Evolutionary conservation across 345 rosid genomes (phyloP).

Genomic region (Syzygium jambos): DNA sequence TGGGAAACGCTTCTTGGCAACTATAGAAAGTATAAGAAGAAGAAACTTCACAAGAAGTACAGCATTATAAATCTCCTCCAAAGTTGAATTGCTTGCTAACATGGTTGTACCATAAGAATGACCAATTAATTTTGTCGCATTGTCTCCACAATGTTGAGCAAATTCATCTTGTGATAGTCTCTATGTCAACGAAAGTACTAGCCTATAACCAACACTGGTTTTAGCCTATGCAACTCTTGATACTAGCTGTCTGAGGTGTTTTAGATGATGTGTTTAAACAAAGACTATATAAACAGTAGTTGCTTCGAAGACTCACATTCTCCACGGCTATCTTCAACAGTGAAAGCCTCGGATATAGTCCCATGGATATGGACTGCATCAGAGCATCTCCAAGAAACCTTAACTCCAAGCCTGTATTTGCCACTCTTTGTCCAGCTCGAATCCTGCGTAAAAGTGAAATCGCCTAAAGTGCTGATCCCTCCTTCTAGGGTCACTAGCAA

Average conservation of each 20-base stretch:
- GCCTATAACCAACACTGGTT: not conserved
- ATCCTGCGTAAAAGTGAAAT: not conserved
- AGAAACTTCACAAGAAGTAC: no score
- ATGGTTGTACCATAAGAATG: no score
- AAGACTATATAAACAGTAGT: not conserved
- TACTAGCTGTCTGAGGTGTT: no score
- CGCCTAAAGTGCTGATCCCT: no score
- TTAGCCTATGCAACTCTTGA: not conserved
- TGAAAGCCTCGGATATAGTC: not conserved
- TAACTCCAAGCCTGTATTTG: not conserved
- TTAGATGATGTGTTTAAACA: not conserved
- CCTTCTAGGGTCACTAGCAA: not conserved
- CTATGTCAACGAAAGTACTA: not conserved
- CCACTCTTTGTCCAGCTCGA: fast-evolving
- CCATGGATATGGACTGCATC: not conserved
- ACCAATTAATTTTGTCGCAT: no score
- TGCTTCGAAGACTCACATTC: not conserved
- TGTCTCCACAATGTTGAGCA: no score
- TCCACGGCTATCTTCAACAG: not conserved
- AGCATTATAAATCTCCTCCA: no score
- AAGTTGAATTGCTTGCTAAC: no score
- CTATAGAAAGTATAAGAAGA: not conserved
- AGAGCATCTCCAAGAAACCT: not conserved
- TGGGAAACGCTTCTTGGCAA: not conserved
- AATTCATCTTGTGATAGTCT: no score